Evolutionary conservation across 148 eudicot species (phyloP).

Genomic region (Pharnaceum exiguum): DNA sequence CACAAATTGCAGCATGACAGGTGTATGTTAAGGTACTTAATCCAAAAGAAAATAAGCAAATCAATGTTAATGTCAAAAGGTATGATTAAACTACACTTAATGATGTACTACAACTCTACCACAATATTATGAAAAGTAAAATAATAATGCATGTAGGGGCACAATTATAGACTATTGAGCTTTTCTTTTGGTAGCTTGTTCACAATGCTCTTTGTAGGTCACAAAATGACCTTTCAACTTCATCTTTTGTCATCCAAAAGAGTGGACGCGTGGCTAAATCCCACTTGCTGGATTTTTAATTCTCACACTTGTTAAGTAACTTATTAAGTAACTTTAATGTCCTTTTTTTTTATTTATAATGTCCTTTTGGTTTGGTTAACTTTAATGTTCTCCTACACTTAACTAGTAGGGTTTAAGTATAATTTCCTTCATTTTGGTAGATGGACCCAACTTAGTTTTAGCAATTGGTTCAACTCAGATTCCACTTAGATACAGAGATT

Average conservation of each 20-base stretch:
- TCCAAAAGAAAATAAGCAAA: conserved; percentile 2
- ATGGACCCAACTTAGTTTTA: conserved; percentile 6
- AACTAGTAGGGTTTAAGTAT: too few relatives aligned
- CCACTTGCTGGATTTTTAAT: not conserved
- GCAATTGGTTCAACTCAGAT: conserved; percentile 15
- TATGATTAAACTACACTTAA: conserved; percentile 14
- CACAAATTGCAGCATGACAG: too few relatives aligned
- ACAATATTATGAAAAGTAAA: conserved; percentile 3
- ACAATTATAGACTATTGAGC: not conserved
- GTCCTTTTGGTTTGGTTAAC: not conserved
- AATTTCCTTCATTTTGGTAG: not conserved
- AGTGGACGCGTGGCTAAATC: conserved; percentile 9
- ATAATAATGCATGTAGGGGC: not conserved
- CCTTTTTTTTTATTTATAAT: not conserved
- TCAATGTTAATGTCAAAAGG: conserved; percentile 1
- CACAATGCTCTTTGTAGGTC: conserved; percentile 15
- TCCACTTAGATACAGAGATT: conserved; percentile 11
- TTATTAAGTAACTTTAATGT: too few relatives aligned
- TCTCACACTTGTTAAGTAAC: too few relatives aligned
- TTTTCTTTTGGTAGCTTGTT: conserved; percentile 6
- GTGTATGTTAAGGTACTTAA: conserved; percentile 7
- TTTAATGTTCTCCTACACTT: too few relatives aligned
- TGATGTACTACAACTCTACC: too few relatives aligned
- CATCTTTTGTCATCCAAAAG: conserved; percentile 5
- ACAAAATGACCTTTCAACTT: conserved; percentile 28